Conservation (phyloP, 331 rosid species). For the Pyracantha coccinea region DNA sequence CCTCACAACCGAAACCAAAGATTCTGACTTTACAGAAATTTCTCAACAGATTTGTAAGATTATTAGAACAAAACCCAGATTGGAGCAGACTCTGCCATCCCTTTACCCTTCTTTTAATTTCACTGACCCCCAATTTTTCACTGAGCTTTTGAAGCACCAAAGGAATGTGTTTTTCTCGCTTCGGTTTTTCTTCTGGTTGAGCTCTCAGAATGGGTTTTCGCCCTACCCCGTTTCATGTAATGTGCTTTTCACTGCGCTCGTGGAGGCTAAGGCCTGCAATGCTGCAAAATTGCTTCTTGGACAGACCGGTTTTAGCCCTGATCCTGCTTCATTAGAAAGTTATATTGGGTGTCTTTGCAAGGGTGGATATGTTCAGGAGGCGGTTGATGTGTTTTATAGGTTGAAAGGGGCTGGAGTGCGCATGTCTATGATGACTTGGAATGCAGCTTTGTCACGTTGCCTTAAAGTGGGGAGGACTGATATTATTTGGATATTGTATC, state of each 20-base stretch:
- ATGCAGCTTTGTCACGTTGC: slow-evolving; percentile 40
- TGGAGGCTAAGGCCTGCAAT: slow-evolving; percentile 49
- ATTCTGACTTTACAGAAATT: slow-evolving; percentile 18
- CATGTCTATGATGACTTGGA: slow-evolving; percentile 49
- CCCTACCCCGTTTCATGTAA: slow-evolving; percentile 37
- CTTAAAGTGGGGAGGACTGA: slow-evolving; percentile 42
- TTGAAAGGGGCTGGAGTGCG: slow-evolving; percentile 37
- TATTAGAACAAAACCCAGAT: slow-evolving; percentile 51
- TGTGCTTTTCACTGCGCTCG: slow-evolving; percentile 42
- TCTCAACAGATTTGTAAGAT: slow-evolving; percentile 41
- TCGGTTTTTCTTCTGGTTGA: slow-evolving; percentile 58
- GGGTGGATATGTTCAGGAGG: slow-evolving; percentile 54
- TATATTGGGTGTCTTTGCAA: slow-evolving; percentile 39
- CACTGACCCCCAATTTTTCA: slow-evolving; percentile 41
- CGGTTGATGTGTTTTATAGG: slow-evolving; percentile 28
- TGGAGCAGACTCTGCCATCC: slow-evolving; percentile 58
- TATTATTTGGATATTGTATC: slow-evolving; percentile 62
- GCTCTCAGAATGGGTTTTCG: slow-evolving; percentile 37
- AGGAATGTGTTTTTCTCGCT: slow-evolving; percentile 50
- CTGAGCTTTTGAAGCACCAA: slow-evolving; percentile 39
- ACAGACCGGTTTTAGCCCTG: slow-evolving; percentile 31
- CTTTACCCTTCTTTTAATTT: slow-evolving; percentile 55
- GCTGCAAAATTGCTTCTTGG: slow-evolving; percentile 47
- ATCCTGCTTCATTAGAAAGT: slow-evolving; percentile 39
- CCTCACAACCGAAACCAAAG: slow-evolving; percentile 29